phyloP scores from a whole-genome alignment of 345 rosid genomes.

The Eucalyptus coolabah region DNA sequence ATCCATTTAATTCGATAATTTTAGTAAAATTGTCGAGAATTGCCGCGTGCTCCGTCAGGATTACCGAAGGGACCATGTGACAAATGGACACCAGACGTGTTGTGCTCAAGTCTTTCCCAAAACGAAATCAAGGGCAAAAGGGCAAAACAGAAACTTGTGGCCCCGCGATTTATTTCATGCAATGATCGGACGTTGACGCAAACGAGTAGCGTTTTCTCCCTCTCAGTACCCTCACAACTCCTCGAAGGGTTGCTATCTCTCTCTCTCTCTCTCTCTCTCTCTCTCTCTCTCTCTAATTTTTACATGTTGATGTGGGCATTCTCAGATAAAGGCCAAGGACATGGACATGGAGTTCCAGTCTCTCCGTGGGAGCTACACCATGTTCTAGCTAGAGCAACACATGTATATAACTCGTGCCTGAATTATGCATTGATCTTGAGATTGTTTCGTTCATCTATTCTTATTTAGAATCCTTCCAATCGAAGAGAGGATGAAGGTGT shows the following conservation, averaged over 20 bases:
- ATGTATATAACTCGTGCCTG: background rate
- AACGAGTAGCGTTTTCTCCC: conserved; percentile 34
- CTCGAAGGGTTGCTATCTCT: conserved; percentile 28
- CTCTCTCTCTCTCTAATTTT: background rate
- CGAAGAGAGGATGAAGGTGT: background rate
- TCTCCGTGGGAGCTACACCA: background rate
- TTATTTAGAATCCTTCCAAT: background rate
- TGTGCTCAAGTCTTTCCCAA: background rate
- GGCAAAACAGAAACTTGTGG: background rate
- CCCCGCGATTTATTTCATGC: background rate
- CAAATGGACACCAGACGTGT: background rate
- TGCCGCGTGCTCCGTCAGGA: background rate
- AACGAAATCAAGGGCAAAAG: background rate
- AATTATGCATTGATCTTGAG: background rate
- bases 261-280: background rate
- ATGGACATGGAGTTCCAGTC: background rate
- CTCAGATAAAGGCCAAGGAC: background rate
- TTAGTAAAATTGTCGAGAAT: background rate
- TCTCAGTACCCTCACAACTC: conserved; percentile 20
- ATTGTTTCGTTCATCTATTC: background rate
- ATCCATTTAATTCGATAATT: background rate
- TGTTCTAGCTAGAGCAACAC: background rate
- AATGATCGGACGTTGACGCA: background rate
- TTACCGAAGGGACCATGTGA: background rate
- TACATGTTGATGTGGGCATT: background rate